Percentiles rank a stretch among this genome's conserved stretches.
These are phyloP conservation scores for Catharanthus roseus DNA, from an alignment of 257 asterid genomes.

Conservation along the genomic window DNA sequence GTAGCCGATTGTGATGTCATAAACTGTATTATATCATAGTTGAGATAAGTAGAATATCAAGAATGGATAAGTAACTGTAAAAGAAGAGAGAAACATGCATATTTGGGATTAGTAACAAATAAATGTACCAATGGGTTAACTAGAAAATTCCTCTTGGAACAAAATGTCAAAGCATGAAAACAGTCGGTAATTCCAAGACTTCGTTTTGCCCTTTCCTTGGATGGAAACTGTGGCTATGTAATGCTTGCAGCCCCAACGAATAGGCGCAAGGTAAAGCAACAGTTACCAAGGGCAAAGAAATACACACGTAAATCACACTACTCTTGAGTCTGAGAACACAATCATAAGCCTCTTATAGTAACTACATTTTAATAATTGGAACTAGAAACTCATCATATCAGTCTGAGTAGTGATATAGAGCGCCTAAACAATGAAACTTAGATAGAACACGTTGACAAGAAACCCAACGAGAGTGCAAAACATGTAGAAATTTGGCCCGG, in stretches of 20 bases:
- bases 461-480: background rate
- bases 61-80: background rate
- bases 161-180: background rate
- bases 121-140: no score
- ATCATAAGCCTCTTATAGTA: background rate
- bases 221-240: background rate
- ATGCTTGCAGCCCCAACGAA: background rate
- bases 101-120: no score
- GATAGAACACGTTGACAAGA: background rate
- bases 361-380: no score
- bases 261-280: no score
- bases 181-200: background rate
- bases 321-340: background rate
- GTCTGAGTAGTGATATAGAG: background rate
- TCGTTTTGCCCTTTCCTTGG: background rate
- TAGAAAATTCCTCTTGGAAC: background rate
- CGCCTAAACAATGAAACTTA: background rate
- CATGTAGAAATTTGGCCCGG: background rate
- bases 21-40: conserved; percentile 45
- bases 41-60: conserved; percentile 9
- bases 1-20: conserved; percentile 84
- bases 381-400: background rate
- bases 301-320: background rate
- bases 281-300: background rate
- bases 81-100: background rate